Percentiles rank a stretch among this genome's conserved stretches.
Conservation (phyloP, 768 basidiomycete genomes). For the Lentinus brumalis region DNA sequence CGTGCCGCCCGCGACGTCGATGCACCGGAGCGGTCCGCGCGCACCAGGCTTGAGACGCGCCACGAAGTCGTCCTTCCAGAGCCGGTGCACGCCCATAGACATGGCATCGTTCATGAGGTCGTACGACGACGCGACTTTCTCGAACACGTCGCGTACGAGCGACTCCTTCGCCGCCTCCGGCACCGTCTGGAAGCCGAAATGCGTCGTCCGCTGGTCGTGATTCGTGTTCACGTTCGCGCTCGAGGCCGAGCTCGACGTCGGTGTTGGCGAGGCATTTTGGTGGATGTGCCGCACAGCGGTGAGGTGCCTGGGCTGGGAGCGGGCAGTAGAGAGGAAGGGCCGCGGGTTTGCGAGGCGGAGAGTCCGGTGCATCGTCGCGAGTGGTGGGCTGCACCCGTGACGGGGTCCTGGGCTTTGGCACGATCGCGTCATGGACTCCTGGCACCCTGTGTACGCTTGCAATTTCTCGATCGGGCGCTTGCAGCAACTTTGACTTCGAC, state of each 20-base stretch:
- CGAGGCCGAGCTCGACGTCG: slow-evolving; percentile 1
- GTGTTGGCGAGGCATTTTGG: slow-evolving; percentile 12
- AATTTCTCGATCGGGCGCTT: slow-evolving; percentile 6
- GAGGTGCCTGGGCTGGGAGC: not conserved
- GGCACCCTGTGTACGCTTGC: slow-evolving; percentile 11
- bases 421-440: slow-evolving; percentile 6
- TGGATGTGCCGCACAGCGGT: slow-evolving; percentile 11
- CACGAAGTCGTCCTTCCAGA: slow-evolving; percentile 96
- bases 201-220: slow-evolving; percentile 53
- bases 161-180: slow-evolving; percentile 86
- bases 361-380: slow-evolving; percentile 17
- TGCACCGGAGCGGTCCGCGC: slow-evolving; percentile 73
- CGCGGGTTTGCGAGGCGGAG: slow-evolving; percentile 17
- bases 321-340: slow-evolving; percentile 9
- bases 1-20: slow-evolving; percentile 97
- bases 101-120: slow-evolving; percentile 99
- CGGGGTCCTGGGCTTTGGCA: slow-evolving; percentile 1
- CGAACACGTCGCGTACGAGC: slow-evolving; percentile 91
- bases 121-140: slow-evolving; percentile 93
- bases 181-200: slow-evolving; percentile 93
- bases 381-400: slow-evolving; percentile 4
- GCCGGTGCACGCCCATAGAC: slow-evolving; percentile 91
- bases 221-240: slow-evolving; percentile 8
- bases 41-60: slow-evolving; percentile 73
- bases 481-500: not conserved